A percentile compares a stretch with the other conserved stretches of the same genome.
Evolutionary conservation across 1,284 basidiomycete species (phyloP).

Genomic region (Ustilago curta): DNA sequence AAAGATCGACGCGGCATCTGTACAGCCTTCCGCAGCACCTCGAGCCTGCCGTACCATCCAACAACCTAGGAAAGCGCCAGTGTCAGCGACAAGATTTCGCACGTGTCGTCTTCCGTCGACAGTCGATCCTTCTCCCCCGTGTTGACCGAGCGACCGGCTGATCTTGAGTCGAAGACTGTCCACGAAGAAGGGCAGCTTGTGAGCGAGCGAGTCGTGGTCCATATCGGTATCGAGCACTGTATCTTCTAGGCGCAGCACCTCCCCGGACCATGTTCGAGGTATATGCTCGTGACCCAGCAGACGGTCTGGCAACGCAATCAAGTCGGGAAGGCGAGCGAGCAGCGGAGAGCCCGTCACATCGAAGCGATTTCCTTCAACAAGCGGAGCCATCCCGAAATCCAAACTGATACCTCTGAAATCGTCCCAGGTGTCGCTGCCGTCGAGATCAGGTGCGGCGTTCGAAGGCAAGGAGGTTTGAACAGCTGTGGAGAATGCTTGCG

Average conservation of each 20-base stretch:
- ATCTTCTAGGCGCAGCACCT: constrained; percentile 40
- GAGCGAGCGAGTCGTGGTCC: constrained; percentile 24
- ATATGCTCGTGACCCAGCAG: constrained; percentile 23
- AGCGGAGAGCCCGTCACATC: constrained; percentile 4
- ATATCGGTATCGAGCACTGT: constrained; percentile 27
- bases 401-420: constrained; percentile 52
- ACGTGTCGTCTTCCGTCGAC: constrained; percentile 5
- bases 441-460: not conserved
- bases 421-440: constrained; percentile 32
- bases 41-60: constrained; percentile 30
- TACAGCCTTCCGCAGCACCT: not conserved
- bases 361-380: constrained; percentile 20
- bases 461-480: not conserved
- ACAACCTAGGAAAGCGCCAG: constrained; percentile 24
- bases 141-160: constrained; percentile 14
- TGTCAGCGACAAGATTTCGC: constrained; percentile 24
- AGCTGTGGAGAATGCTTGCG: not conserved
- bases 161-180: constrained; percentile 31
- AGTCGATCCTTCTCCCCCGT: not conserved
- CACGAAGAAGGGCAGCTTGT: constrained; percentile 23
- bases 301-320: constrained; percentile 29
- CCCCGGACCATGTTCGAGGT: constrained; percentile 23
- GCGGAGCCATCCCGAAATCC: constrained; percentile 59
- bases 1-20: constrained; percentile 13
- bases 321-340: constrained; percentile 22